Conservation (phyloP, 352 stramenopile species). For the Pythium brachiatum region DNA sequence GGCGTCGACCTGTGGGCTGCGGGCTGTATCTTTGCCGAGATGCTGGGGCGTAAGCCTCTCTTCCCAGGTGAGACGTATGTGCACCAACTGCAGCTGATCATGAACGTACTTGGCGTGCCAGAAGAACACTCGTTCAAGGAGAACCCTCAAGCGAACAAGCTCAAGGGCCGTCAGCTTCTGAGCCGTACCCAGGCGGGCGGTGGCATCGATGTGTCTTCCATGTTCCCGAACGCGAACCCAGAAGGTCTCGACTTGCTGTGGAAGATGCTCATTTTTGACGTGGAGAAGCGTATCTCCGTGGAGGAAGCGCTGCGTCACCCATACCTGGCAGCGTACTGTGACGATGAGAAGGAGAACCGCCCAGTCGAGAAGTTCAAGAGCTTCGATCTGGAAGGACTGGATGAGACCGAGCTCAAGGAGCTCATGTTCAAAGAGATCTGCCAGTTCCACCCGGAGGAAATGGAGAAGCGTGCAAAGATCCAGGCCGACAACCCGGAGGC, state of each 20-base stretch:
- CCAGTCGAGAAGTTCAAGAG: slow-evolving; percentile 79
- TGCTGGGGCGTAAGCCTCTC: slow-evolving; percentile 82
- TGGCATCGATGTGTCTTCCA: slow-evolving; percentile 74
- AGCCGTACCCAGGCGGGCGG: slow-evolving; percentile 78
- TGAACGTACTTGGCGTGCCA: slow-evolving; percentile 85
- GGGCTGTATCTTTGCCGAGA: slow-evolving; percentile 87
- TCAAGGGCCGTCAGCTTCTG: slow-evolving; percentile 81
- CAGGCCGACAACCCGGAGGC: slow-evolving; percentile 68
- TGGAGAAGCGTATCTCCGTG: slow-evolving; percentile 94
- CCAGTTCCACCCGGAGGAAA: slow-evolving; percentile 86
- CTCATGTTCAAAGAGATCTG: slow-evolving; percentile 92
- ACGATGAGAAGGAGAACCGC: slow-evolving; percentile 63
- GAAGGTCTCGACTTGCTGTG: slow-evolving; percentile 80
- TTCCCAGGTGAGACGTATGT: slow-evolving; percentile 87
- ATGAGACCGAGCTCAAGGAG: slow-evolving; percentile 83
- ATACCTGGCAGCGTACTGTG: slow-evolving; percentile 92
- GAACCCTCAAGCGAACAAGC: slow-evolving; percentile 85
- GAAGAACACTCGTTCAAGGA: slow-evolving; percentile 89
- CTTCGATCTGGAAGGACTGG: slow-evolving; percentile 84
- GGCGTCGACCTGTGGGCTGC: slow-evolving; percentile 85
- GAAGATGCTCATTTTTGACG: slow-evolving; percentile 92
- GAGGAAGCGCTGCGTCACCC: slow-evolving; percentile 94
- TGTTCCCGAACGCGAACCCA: slow-evolving; percentile 87
- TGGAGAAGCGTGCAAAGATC: slow-evolving; percentile 83
- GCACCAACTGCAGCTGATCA: slow-evolving; percentile 86